phyloP scores from a whole-genome alignment of 805 yeast species.

The Lipomyces oligophaga region DNA sequence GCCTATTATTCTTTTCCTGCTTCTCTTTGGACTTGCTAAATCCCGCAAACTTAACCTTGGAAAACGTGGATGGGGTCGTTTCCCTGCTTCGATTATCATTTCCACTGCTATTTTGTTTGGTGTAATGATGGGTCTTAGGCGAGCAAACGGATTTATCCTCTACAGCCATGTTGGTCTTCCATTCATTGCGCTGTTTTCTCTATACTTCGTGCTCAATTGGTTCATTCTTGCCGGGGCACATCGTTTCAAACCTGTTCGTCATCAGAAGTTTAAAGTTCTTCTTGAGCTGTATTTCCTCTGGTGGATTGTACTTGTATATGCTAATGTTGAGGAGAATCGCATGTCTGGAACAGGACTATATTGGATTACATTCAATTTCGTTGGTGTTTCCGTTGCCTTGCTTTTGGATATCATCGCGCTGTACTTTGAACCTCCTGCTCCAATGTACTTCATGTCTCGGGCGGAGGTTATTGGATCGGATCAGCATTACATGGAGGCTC shows the following conservation, averaged over 20 bases:
- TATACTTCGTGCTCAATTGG: slow-evolving; percentile 55
- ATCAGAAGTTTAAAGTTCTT: slow-evolving; percentile 56
- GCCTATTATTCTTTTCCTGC: slow-evolving; percentile 51
- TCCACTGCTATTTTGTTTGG: slow-evolving; percentile 43
- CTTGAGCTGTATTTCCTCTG: slow-evolving; percentile 51
- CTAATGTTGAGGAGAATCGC: slow-evolving; percentile 48
- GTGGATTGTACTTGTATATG: slow-evolving; percentile 55
- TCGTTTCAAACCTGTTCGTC: slow-evolving; percentile 47
- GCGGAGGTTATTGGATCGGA: slow-evolving; percentile 24
- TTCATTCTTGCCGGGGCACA: slow-evolving; percentile 48
- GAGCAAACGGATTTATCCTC: slow-evolving; percentile 48
- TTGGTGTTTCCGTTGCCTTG: slow-evolving; percentile 28
- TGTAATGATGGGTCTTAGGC: slow-evolving; percentile 42
- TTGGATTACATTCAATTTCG: slow-evolving; percentile 37
- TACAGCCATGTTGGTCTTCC: slow-evolving; percentile 52
- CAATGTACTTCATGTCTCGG: slow-evolving; percentile 30
- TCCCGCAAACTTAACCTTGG: slow-evolving; percentile 37
- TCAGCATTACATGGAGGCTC: slow-evolving; percentile 15
- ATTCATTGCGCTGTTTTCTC: slow-evolving; percentile 46
- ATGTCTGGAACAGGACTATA: slow-evolving; percentile 50
- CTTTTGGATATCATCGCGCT: slow-evolving; percentile 25
- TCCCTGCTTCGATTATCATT: slow-evolving; percentile 54
- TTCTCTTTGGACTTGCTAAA: slow-evolving; percentile 38
- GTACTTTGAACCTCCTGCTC: slow-evolving; percentile 28
- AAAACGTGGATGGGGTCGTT: slow-evolving; percentile 47